Percentiles rank a stretch among this genome's conserved stretches.
phyloP scores from a whole-genome alignment of 2,329 filamentous ascomycete species.

The Pseudocercospora fijiensis region DNA sequence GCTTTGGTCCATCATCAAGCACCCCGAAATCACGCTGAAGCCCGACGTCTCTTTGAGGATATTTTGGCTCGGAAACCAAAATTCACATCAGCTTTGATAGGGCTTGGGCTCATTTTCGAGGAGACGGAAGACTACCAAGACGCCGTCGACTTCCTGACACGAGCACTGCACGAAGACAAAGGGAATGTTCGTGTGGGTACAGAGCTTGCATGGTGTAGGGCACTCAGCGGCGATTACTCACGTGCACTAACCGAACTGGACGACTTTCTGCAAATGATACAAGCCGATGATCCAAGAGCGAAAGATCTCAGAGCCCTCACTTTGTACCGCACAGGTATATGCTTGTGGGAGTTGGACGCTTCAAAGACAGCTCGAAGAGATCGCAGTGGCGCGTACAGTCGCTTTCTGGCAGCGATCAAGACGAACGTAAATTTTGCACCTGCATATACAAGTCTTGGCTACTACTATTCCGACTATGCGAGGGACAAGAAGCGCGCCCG shows the following conservation, averaged over 20 bases:
- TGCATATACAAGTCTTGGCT: slow-evolving; percentile 83
- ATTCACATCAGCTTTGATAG: slow-evolving; percentile 79
- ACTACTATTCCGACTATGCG: slow-evolving; percentile 88
- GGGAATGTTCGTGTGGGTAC: slow-evolving; percentile 75
- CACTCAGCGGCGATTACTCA: slow-evolving; percentile 73
- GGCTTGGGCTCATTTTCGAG: slow-evolving; percentile 86
- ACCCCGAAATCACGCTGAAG: slow-evolving; percentile 84
- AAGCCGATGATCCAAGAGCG: slow-evolving; percentile 59
- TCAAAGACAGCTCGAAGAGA: slow-evolving; percentile 74
- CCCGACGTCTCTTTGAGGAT: slow-evolving; percentile 78
- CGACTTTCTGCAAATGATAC: slow-evolving; percentile 64
- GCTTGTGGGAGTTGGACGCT: slow-evolving; percentile 79
- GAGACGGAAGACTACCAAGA: slow-evolving; percentile 86
- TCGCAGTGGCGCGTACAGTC: slow-evolving; percentile 76
- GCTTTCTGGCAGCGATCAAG: slow-evolving; percentile 80
- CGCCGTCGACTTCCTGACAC: slow-evolving; percentile 75
- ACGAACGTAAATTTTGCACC: slow-evolving; percentile 85
- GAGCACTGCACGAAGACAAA: slow-evolving; percentile 71
- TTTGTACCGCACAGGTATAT: slow-evolving; percentile 81
- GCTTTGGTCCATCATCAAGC: slow-evolving; percentile 86
- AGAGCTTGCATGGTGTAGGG: slow-evolving; percentile 90
- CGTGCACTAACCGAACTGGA: slow-evolving; percentile 69
- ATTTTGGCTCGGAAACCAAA: slow-evolving; percentile 73
- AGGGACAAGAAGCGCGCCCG: slow-evolving; percentile 82
- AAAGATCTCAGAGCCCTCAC: slow-evolving; percentile 79